These are phyloP conservation scores for Cucumis melo DNA, from an alignment of 306 rosid species.

Conservation along the genomic window DNA sequence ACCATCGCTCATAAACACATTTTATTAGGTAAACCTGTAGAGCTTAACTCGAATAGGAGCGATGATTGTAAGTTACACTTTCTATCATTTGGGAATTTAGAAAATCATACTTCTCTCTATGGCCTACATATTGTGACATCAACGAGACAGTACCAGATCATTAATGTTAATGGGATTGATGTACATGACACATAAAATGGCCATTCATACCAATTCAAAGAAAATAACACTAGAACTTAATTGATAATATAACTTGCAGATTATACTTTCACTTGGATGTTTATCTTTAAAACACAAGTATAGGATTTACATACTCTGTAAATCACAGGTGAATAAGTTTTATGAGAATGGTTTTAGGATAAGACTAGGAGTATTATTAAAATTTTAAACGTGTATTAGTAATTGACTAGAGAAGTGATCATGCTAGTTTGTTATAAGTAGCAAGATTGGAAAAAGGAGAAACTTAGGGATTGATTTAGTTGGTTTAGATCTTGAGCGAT, in stretches of 20 bases:
- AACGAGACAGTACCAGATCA: neutral
- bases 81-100: neutral
- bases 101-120: neutral
- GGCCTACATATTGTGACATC: neutral
- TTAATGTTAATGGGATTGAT: neutral
- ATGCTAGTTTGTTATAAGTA: too few relatives aligned
- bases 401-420: too few relatives aligned
- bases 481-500: too few relatives aligned
- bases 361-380: too few relatives aligned
- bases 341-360: too few relatives aligned
- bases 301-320: neutral
- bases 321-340: neutral
- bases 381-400: too few relatives aligned
- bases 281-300: neutral
- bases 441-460: too few relatives aligned
- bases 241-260: neutral
- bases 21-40: neutral
- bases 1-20: neutral
- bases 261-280: neutral
- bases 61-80: neutral
- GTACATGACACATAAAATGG: neutral
- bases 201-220: neutral
- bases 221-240: neutral
- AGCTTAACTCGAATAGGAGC: too few relatives aligned
- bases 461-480: too few relatives aligned